These are phyloP conservation scores for Mucor circinelloides DNA, from an alignment of 371 early-diverging fungal genomes.

Conservation along the genomic window DNA sequence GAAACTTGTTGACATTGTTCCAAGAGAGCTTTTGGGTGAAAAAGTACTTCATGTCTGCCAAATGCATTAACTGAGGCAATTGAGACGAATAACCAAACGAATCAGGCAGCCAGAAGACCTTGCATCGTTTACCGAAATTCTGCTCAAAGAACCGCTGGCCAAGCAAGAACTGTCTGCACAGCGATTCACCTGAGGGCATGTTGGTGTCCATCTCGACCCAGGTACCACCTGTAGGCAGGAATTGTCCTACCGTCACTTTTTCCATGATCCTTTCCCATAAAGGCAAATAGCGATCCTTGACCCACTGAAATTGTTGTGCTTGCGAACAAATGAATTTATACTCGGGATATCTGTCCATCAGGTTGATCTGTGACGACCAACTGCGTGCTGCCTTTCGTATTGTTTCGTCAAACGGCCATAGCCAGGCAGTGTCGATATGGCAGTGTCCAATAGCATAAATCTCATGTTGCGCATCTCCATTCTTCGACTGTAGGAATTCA, in stretches of 20 bases:
- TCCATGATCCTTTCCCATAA: slow-evolving; percentile 77
- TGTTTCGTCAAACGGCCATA: slow-evolving; percentile 92
- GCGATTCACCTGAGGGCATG: slow-evolving; percentile 91
- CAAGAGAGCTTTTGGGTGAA: slow-evolving; percentile 96
- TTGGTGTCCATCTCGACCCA: slow-evolving; percentile 99
- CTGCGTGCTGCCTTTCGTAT: slow-evolving; percentile 89
- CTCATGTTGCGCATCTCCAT: slow-evolving; percentile 39
- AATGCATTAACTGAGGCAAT: slow-evolving; percentile 81
- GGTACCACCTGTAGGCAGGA: slow-evolving; percentile 90
- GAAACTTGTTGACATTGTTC: slow-evolving; percentile 97
- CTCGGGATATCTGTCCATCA: slow-evolving; percentile 84
- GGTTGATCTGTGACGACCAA: slow-evolving; percentile 81
- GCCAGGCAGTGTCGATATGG: slow-evolving; percentile 64
- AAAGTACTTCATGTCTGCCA: slow-evolving; percentile 83
- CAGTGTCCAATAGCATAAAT: slow-evolving; percentile 42
- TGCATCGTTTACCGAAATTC: slow-evolving; percentile 76
- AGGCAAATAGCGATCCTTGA: slow-evolving; percentile 73
- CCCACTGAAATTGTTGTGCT: slow-evolving; percentile 94
- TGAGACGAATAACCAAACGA: slow-evolving; percentile 68
- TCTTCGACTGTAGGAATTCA: slow-evolving; percentile 63
- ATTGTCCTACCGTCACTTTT: slow-evolving; percentile 69
- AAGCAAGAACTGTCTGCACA: slow-evolving; percentile 91
- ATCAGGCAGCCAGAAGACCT: slow-evolving; percentile 94
- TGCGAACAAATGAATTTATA: slow-evolving; percentile 90
- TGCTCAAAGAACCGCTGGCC: slow-evolving; percentile 85